phyloP scores from a whole-genome alignment of 164 flowering plant genomes.

The Stephania yunnanensis region DNA sequence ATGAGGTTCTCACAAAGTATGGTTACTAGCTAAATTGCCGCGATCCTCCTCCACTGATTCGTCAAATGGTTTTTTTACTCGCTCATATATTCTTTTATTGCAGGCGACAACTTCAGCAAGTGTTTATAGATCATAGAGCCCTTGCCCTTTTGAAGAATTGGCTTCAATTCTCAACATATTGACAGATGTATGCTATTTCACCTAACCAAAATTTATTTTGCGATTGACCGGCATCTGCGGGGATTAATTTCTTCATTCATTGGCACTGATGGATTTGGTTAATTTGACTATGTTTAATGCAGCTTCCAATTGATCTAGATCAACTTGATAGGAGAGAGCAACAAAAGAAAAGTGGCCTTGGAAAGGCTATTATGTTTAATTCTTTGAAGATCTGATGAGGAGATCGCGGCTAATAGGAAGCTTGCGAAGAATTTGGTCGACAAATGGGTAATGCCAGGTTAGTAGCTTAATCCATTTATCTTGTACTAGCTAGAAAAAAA shows the following conservation, averaged over 20 bases:
- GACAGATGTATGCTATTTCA: constrained; percentile 36
- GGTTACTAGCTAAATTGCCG: constrained; percentile 5
- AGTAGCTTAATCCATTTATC: neutral
- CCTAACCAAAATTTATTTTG: no score
- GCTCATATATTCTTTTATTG: no score
- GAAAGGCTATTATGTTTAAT: constrained; percentile 99
- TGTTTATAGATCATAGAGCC: no score
- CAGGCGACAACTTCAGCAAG: no score
- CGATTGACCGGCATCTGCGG: no score
- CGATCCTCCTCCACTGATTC: constrained; percentile 46
- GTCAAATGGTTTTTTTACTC: no score
- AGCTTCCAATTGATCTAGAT: constrained; percentile 84
- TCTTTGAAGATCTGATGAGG: constrained; percentile 89
- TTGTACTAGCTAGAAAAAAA: neutral
- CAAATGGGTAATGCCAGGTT: constrained; percentile 71
- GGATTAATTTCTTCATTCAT: no score
- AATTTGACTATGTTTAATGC: constrained; percentile 21
- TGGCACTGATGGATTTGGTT: no score
- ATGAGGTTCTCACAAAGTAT: no score
- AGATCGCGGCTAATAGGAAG: constrained; percentile 77
- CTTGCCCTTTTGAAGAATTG: no score
- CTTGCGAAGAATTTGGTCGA: constrained; percentile 97
- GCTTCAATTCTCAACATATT: constrained; percentile 31
- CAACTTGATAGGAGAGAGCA: constrained; percentile 81
- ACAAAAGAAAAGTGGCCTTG: constrained; percentile 86